These are phyloP conservation scores for Candida glucosophila DNA, from an alignment of 1,139 yeast genomes.

Conservation along the genomic window DNA sequence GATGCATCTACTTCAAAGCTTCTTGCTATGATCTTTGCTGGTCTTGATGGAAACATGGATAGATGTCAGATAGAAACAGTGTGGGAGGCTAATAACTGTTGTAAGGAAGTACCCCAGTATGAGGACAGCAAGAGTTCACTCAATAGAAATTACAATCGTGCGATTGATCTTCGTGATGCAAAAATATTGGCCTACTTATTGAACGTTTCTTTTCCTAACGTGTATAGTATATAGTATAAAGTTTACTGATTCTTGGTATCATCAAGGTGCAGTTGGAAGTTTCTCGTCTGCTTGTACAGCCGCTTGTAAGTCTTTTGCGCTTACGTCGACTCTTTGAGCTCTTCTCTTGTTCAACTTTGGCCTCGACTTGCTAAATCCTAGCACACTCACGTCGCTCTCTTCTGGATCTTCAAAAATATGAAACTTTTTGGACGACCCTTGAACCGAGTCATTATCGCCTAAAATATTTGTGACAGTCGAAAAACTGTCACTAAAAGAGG, in stretches of 20 bases:
- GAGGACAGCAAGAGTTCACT: too few species aligned
- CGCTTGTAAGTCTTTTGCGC: constrained; percentile 28
- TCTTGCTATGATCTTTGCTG: neutral
- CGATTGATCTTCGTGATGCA: constrained; percentile 20
- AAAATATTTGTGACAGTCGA: constrained; percentile 27
- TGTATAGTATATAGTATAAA: too few species aligned
- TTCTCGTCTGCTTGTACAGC: constrained; percentile 9
- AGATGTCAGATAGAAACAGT: too few species aligned
- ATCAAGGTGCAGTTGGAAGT: neutral
- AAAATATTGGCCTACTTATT: constrained; percentile 14
- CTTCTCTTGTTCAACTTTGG: constrained; percentile 10
- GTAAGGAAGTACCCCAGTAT: too few species aligned
- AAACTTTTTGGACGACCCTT: constrained; percentile 9
- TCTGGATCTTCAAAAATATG: constrained; percentile 16
- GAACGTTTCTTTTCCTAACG: too few species aligned
- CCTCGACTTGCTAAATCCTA: constrained; percentile 18
- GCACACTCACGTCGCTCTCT: constrained; percentile 21
- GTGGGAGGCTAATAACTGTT: too few species aligned
- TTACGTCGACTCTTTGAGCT: constrained; percentile 23
- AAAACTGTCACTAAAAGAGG: constrained; percentile 25
- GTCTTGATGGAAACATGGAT: constrained; percentile 3
- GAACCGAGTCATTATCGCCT: constrained; percentile 21
- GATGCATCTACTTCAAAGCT: constrained; percentile 5
- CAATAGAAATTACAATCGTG: constrained; percentile 14
- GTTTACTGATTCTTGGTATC: too few species aligned